phyloP scores from a whole-genome alignment of 2,329 filamentous ascomycete species.

The Exophiala calicioides region DNA sequence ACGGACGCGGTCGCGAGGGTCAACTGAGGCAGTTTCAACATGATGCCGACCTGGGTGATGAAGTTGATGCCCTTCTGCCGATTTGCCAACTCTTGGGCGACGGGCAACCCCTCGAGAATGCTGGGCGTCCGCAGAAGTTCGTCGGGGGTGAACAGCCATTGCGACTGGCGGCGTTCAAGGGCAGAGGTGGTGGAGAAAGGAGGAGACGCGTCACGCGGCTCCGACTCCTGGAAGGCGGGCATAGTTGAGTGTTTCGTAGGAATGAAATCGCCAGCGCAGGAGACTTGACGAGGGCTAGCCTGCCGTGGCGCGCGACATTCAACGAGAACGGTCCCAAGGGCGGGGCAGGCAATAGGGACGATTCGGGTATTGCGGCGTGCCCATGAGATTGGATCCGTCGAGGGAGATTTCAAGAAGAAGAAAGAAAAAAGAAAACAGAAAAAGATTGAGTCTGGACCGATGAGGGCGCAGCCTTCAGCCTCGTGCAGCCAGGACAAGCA shows the following conservation, averaged over 20 bases:
- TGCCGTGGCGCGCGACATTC: no score
- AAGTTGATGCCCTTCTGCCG: slow-evolving; percentile 95
- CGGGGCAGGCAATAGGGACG: no score
- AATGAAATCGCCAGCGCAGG: neutral
- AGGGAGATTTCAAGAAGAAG: no score
- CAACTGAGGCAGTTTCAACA: slow-evolving; percentile 87
- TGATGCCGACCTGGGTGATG: slow-evolving; percentile 88
- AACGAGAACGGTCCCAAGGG: no score
- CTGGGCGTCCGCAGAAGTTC: slow-evolving; percentile 83
- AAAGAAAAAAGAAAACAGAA: no score
- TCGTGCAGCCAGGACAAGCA: neutral
- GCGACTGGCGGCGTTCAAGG: slow-evolving; percentile 57
- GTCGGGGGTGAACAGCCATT: slow-evolving; percentile 87
- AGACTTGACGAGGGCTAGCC: neutral
- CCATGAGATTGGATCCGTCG: no score
- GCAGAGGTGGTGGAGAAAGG: slow-evolving; percentile 18
- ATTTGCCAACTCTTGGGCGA: slow-evolving; percentile 74
- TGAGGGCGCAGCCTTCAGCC: no score
- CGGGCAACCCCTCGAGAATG: slow-evolving; percentile 75
- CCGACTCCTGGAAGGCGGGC: slow-evolving; percentile 20
- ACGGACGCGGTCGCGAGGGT: slow-evolving; percentile 90
- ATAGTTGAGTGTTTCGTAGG: slow-evolving; percentile 17
- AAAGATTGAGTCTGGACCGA: no score
- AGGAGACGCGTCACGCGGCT: slow-evolving; percentile 16
- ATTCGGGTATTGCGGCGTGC: no score